Evolutionary conservation across 306 rosid species (phyloP).

Genomic region (Prunus persica): Prunus_persica_NCBIv2 NC_034009.1:40049501-40050000

Average conservation of each 20-base stretch:
- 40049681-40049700: constrained; percentile 99
- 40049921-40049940: constrained; percentile 66
- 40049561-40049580: constrained; percentile 65
- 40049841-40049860: constrained; percentile 90
- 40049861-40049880: constrained; percentile 85
- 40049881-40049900: constrained; percentile 96
- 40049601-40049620: constrained; percentile 99
- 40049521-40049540: background rate
- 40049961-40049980: background rate
- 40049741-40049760: constrained; percentile 97
- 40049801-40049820: constrained; percentile 72
- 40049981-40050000: background rate
- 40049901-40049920: constrained; percentile 91
- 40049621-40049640: constrained; percentile 99
- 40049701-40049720: constrained; percentile 98
- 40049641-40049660: constrained; percentile 95
- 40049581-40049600: constrained; percentile 99
- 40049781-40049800: constrained; percentile 97
- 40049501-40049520: background rate
- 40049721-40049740: constrained; percentile 99
- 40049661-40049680: constrained; percentile 98
- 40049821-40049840: constrained; percentile 93
- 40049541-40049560: background rate
- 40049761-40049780: constrained; percentile 97
- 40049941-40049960: background rate